These are phyloP conservation scores for Diplodia mutila DNA, from an alignment of 2,329 filamentous ascomycete species.

Conservation along the genomic window DNA sequence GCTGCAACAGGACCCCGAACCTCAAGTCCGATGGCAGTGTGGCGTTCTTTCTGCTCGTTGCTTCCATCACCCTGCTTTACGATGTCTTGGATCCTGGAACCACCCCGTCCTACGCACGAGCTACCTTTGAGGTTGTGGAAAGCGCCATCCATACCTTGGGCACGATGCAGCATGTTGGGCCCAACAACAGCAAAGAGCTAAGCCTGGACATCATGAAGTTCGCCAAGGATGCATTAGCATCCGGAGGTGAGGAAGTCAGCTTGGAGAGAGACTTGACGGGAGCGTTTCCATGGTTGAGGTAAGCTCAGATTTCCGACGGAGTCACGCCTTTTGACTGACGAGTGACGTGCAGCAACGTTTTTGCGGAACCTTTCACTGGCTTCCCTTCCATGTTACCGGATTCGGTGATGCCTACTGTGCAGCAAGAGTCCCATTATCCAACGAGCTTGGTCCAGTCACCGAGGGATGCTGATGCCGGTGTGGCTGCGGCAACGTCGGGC, in stretches of 20 bases:
- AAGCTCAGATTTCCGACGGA: not conserved
- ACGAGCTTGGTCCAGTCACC: not conserved
- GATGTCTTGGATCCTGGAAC: slow-evolving; percentile 4
- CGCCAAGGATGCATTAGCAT: slow-evolving; percentile 1
- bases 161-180: slow-evolving; percentile 2
- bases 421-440: not conserved
- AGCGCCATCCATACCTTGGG: not conserved
- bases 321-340: not conserved
- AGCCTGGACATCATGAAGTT: slow-evolving; percentile 17
- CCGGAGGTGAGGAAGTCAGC: not conserved
- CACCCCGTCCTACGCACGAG: not conserved
- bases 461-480: not conserved
- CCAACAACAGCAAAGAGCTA: not conserved
- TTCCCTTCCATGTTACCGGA: not conserved
- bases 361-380: not conserved
- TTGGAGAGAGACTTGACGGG: not conserved
- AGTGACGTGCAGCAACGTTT: not conserved
- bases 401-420: not conserved
- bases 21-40: not conserved
- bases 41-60: not conserved
- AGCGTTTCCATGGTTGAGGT: slow-evolving; percentile 2
- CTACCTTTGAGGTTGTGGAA: slow-evolving; percentile 2
- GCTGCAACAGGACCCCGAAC: not conserved
- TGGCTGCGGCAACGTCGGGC: not conserved
- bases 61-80: not conserved